Evolutionary conservation across 1,284 basidiomycete species (phyloP).

Genomic region (Moesziomyces sp.): DNA sequence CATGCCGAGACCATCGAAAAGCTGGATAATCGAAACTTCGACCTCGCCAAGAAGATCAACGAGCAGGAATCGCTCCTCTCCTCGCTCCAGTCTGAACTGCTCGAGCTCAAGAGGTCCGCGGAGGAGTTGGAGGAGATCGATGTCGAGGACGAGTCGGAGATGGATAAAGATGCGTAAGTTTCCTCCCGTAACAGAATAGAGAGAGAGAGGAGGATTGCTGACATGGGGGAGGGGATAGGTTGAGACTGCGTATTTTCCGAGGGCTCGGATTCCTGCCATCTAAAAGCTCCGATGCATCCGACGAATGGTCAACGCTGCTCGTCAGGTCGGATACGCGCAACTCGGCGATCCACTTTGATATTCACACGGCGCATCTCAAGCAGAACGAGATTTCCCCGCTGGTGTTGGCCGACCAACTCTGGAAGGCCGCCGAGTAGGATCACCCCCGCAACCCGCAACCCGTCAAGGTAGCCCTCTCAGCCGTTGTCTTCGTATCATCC

Average conservation of each 20-base stretch:
- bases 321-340: conserved; percentile 53
- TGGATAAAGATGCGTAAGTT: conserved; percentile 59
- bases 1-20: conserved; percentile 48
- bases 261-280: conserved; percentile 53
- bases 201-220: background rate
- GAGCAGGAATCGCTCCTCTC: conserved; percentile 52
- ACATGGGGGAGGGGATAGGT: conserved; percentile 8
- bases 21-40: conserved; percentile 58
- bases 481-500: background rate
- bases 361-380: conserved; percentile 28
- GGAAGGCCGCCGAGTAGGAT: conserved; percentile 51
- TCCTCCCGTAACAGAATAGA: background rate
- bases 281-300: conserved; percentile 6
- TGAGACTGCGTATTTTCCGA: conserved; percentile 52
- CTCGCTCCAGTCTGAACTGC: conserved; percentile 48
- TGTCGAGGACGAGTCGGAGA: conserved; percentile 49
- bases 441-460: background rate
- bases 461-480: too few species aligned
- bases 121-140: conserved; percentile 54
- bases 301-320: conserved; percentile 46
- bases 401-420: conserved; percentile 50
- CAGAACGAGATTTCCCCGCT: conserved; percentile 32
- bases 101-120: conserved; percentile 31
- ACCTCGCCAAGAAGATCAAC: conserved; percentile 60
- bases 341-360: conserved; percentile 54